Conservation (phyloP, 768 basidiomycete species). For the Leucocoprinus birnbaumii region DNA sequence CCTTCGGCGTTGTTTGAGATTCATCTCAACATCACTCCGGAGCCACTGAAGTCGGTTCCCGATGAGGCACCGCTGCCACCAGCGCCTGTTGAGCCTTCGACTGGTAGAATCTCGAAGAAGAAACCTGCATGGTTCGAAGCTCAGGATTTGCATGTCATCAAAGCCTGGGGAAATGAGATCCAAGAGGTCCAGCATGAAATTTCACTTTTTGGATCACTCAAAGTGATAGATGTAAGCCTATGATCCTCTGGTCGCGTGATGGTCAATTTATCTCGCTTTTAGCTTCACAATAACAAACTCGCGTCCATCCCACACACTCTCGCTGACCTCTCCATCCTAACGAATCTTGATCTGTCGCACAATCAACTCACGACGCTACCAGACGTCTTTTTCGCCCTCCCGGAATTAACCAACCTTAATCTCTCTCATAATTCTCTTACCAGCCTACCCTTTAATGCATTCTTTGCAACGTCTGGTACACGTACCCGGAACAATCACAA, state of each 20-base stretch:
- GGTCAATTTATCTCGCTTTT: constrained; percentile 7
- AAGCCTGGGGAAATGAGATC: constrained; percentile 81
- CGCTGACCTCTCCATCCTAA: constrained; percentile 64
- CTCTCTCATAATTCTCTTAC: constrained; percentile 68
- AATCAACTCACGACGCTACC: constrained; percentile 67
- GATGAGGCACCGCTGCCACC: constrained; percentile 53
- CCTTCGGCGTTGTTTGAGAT: constrained; percentile 79
- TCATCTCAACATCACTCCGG: constrained; percentile 73
- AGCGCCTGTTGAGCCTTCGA: constrained; percentile 28
- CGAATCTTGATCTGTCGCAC: constrained; percentile 70
- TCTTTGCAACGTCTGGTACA: constrained; percentile 38
- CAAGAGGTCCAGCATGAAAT: constrained; percentile 79
- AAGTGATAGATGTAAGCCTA: constrained; percentile 68
- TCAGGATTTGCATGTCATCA: constrained; percentile 72
- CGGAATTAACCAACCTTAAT: constrained; percentile 63
- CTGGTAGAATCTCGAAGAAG: constrained; percentile 38
- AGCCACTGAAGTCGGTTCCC: constrained; percentile 60
- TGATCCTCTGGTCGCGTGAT: neutral
- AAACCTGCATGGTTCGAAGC: constrained; percentile 79
- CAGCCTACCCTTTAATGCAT: constrained; percentile 57
- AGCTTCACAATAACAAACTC: constrained; percentile 80
- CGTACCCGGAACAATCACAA: constrained; percentile 25
- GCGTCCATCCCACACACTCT: constrained; percentile 59
- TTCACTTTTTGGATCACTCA: constrained; percentile 80
- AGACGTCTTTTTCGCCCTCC: constrained; percentile 61